Base-by-base conservation (phyloP, 2,329 filamentous ascomycete species). In the Alternaria arbusti region DNA sequence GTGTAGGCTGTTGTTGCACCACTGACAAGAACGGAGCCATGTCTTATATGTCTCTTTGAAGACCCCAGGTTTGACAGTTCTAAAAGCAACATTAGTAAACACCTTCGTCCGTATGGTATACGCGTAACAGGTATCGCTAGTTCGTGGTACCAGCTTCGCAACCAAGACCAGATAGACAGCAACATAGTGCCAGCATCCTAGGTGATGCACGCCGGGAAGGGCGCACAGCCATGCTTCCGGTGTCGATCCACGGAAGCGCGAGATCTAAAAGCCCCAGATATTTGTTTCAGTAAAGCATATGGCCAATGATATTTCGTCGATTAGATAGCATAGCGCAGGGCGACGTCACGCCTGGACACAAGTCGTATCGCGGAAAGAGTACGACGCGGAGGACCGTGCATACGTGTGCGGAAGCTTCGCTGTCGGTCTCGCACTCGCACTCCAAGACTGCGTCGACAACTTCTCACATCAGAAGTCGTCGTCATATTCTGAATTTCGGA, bases 161-260 rank as follows among this genome's bases (percentile, higher is more conserved):
- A 32, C 26, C 7, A 51, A 32, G 12, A 32, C 17, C n/a, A 30
- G 47, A 50, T 30, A 23, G 11, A 13, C 13, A 13, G 4, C 20
- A 20, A 50, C 26, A 20, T 20, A 50, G n/a, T n/a, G 17, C 15
- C 3, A 2, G 47, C 28, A 30, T 50, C 47, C 47, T 6, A 20
- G 47, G 26, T 13, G 23, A 50, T 20, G 6, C 26, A 30, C n/a
- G 12, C n/a, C 47, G 47, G 47, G 26, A 50, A 20, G 26, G 46
- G 47, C 47, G 17, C 28, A 23, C 47, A 50, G 47, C 47, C 47
- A 28, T 13, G 6, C 47, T 51, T 51, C 47, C 26, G 26, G 47
- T 32, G 26, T 30, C 26, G 26, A 51, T 32, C 47, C 11, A 12
- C 17, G 17, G 26, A n/a, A 22, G 22, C n/a, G 47, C 17, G 20